phyloP scores from a whole-genome alignment of 2,329 filamentous ascomycete species.

The Botrytis porri region DNA sequence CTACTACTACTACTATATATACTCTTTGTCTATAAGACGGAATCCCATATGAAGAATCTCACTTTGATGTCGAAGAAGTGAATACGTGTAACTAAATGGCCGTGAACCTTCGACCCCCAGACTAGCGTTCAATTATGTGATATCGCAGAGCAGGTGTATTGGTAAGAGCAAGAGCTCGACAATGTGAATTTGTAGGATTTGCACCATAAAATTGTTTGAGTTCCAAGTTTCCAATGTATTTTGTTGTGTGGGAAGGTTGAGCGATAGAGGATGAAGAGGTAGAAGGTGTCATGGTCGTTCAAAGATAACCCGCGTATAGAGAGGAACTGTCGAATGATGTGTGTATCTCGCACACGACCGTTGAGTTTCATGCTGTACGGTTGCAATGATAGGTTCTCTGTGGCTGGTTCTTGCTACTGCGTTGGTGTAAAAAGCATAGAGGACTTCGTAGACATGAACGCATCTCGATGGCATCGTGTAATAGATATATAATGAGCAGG shows the following conservation, averaged over 20 bases:
- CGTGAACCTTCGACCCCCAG: neutral
- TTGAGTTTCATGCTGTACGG: neutral
- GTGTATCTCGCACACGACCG: neutral
- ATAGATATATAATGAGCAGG: neutral
- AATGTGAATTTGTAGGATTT: neutral
- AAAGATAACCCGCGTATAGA: neutral
- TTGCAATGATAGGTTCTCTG: neutral
- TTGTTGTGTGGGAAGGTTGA: neutral
- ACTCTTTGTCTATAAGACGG: no score
- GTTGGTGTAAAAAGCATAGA: neutral
- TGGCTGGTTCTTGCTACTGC: neutral
- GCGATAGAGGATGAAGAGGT: neutral
- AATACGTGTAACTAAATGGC: neutral
- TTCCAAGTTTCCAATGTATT: neutral
- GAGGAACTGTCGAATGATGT: rapidly evolving
- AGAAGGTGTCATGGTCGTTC: neutral
- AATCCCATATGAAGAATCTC: neutral
- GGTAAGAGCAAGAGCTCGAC: neutral
- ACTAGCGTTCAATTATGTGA: neutral
- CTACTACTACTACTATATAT: no score
- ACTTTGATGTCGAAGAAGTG: neutral
- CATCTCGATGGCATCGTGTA: neutral
- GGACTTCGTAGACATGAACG: neutral
- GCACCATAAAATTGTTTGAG: neutral
- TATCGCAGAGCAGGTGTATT: neutral